Conservation (phyloP, 2,329 filamentous ascomycete species). For the Ceratocystiopsis sp. region DNA sequence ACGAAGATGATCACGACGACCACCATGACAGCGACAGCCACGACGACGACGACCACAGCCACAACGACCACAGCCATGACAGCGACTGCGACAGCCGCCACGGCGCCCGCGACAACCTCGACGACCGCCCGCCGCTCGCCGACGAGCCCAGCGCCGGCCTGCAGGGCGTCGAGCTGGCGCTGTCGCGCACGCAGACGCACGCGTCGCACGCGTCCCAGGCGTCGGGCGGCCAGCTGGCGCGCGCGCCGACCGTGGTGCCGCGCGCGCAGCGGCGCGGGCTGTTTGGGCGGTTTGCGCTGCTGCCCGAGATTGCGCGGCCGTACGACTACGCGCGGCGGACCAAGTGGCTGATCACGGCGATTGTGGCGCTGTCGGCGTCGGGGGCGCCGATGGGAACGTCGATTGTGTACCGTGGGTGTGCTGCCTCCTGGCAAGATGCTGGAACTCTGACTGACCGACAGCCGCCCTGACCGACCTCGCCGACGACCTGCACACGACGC, state of each 20-base stretch:
- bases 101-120: background rate
- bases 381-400: conserved; percentile 70
- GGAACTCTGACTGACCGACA: too few relatives aligned
- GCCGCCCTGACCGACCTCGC: conserved; percentile 50
- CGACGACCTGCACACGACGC: conserved; percentile 39
- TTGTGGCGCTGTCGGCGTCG: conserved; percentile 60
- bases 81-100: too few relatives aligned
- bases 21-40: background rate
- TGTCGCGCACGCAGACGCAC: conserved; percentile 21
- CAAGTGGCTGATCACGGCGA: conserved; percentile 73
- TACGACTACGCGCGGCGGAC: conserved; percentile 53
- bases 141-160: conserved; percentile 8
- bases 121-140: conserved; percentile 5
- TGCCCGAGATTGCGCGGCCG: conserved; percentile 60
- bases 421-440: too few relatives aligned
- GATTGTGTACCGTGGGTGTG: conserved; percentile 73
- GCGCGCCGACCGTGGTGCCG: conserved; percentile 23
- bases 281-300: conserved; percentile 48
- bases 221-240: conserved; percentile 15
- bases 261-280: conserved; percentile 47
- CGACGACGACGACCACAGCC: background rate
- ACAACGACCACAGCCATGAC: too few relatives aligned
- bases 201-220: too few relatives aligned
- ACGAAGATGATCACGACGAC: conserved; percentile 2
- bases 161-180: conserved; percentile 7